These are phyloP conservation scores for Malassezia furfur DNA, from an alignment of 1,284 basidiomycete genomes.

Conservation along the genomic window DNA sequence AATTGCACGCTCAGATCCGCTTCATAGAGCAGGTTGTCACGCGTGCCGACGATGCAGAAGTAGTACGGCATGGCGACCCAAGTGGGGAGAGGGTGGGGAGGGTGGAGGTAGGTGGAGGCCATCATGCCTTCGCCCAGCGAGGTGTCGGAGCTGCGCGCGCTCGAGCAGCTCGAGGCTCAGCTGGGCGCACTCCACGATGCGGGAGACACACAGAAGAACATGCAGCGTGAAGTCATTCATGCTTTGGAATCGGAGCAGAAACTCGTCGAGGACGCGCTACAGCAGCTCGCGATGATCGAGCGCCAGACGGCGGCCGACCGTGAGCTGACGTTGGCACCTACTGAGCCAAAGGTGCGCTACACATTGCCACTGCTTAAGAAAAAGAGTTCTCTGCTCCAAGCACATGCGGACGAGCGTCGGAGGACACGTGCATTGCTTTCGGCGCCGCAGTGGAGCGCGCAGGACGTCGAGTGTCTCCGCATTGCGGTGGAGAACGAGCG, in stretches of 20 bases:
- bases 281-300: constrained; percentile 15
- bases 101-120: not conserved
- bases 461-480: constrained; percentile 14
- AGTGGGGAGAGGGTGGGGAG: not conserved
- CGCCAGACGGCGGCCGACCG: not conserved
- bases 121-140: not conserved
- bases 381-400: not conserved
- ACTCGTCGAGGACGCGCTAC: constrained; percentile 17
- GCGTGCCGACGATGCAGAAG: constrained; percentile 39
- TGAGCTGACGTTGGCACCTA: not conserved
- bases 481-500: constrained; percentile 7
- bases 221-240: not conserved
- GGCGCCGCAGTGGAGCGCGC: constrained; percentile 15
- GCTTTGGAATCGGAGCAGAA: constrained; percentile 14
- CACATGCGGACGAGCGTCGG: constrained; percentile 9
- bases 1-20: constrained; percentile 35
- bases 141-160: not conserved
- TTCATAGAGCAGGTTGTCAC: constrained; percentile 45
- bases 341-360: not conserved
- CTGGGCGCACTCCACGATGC: constrained; percentile 2
- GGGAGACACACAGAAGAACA: not conserved
- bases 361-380: not conserved
- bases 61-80: constrained; percentile 29
- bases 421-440: constrained; percentile 6
- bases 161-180: constrained; percentile 6